Evolutionary conservation across 305 asterid species (phyloP).

Genomic region (Fraxinus sp.): DNA sequence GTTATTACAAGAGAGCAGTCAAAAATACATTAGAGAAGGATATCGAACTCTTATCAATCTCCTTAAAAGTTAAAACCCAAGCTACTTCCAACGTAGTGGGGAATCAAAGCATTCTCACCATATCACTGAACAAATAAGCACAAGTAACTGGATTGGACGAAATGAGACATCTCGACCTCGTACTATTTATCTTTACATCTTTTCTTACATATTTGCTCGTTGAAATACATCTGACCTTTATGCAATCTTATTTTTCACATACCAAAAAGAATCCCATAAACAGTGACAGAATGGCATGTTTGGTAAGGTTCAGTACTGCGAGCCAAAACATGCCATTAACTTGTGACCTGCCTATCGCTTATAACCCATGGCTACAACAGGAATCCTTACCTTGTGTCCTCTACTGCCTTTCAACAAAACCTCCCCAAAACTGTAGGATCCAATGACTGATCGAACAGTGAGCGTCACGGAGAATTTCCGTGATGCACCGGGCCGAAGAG

Average conservation of each 20-base stretch:
- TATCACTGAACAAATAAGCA: constrained; percentile 49
- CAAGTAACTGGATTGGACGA: constrained; percentile 52
- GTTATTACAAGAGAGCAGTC: constrained; percentile 31
- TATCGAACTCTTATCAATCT: constrained; percentile 35
- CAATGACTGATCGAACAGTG: constrained; percentile 68
- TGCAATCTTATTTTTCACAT: constrained; percentile 45
- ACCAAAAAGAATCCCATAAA: constrained; percentile 47
- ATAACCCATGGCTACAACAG: constrained; percentile 80
- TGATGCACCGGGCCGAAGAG: constrained; percentile 68
- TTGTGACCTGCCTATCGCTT: constrained; percentile 37
- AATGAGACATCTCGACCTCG: constrained; percentile 42
- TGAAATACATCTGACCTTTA: constrained; percentile 34
- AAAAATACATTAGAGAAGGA: constrained; percentile 35
- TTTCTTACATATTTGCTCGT: constrained; percentile 30
- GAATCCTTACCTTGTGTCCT: constrained; percentile 87
- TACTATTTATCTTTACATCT: constrained; percentile 56
- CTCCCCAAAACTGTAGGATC: constrained; percentile 93
- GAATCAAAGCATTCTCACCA: constrained; percentile 47
- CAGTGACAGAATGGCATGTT: neutral
- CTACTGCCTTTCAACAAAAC: constrained; percentile 82
- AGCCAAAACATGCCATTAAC: neutral
- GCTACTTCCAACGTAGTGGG: constrained; percentile 39
- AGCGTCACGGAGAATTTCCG: constrained; percentile 63
- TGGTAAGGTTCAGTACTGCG: neutral
- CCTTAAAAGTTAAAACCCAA: constrained; percentile 29